Evolutionary conservation across 1,284 basidiomycete species (phyloP), one percentile per base, ranked within the genome.

Genomic region (Neonothopanus nambi): DNA sequence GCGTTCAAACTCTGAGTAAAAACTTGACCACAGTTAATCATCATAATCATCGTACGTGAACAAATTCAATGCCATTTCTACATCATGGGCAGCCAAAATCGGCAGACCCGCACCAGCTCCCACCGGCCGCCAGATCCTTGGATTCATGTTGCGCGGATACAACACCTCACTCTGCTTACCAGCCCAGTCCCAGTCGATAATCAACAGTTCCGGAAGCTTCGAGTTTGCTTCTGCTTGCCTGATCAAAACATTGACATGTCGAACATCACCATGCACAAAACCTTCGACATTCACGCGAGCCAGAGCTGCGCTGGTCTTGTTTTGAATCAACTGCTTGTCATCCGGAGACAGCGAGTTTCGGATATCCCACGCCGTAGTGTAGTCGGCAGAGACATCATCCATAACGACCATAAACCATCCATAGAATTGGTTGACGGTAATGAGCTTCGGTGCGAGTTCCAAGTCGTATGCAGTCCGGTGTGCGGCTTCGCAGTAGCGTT

Each of bases 321-420:
- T 13, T 33, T 9, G 30, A 33, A 33, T 33, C 30, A 33, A 9
- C 3, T 33, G 9, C 30, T 33, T 33, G 3, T 33, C 30, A 3
- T 3, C 8, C 30, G 8, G 30, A 33, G 30, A 33, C 8, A 33
- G 8, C 30, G 2, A 4, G 9, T 33, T 1, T 12, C 17, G n/a
- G 6, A 28, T 5, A 26, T 48, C 35, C 4, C 9, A 17, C 6
- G n/a, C 35, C 24, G 30, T 45, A 6, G 50, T 38, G 44, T 55
- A 59, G n/a, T 48, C 53, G 13, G 17, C 42, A 2, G 58, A 52
- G 18, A 30, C 30, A 49, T 51, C 52, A 13, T 53, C 56, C 58
- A 59, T 59, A 26, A 57, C 53, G 39, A 57, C 26, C 58, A 57
- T 55, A 12, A 38, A 35, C 58, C 58, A 57, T 35, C 43, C 58